phyloP scores from a whole-genome alignment of 2,329 filamentous ascomycete species.

The Phyllosticta paracitricarpa region DNA sequence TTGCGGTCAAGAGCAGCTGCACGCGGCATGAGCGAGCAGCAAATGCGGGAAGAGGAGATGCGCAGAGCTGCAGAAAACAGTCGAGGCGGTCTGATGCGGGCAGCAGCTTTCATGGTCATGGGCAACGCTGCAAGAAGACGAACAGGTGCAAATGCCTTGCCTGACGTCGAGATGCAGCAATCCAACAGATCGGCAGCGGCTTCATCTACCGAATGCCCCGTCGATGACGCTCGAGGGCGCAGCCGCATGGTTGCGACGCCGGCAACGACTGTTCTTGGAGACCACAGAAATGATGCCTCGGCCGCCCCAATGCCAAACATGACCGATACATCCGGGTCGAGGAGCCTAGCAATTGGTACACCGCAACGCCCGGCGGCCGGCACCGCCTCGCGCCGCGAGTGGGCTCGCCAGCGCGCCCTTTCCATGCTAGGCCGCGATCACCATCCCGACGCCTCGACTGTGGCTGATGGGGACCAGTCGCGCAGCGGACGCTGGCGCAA shows the following conservation, averaged over 20 bases:
- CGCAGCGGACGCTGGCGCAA: conserved; percentile 19
- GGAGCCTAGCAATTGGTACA: conserved; percentile 1
- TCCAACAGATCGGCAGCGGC: background rate
- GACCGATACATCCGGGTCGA: conserved; percentile 12
- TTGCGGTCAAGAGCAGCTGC: conserved; percentile 40
- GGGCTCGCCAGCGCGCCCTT: conserved; percentile 37
- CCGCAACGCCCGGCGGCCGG: conserved; percentile 4
- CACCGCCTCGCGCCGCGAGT: conserved; percentile 28
- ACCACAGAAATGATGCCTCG: conserved; percentile 1
- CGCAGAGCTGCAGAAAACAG: conserved; percentile 7
- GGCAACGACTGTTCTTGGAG: background rate
- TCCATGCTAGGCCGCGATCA: conserved; percentile 29
- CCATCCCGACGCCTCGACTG: conserved; percentile 12
- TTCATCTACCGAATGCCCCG: conserved; percentile 2
- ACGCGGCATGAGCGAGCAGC: conserved; percentile 3
- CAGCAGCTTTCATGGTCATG: conserved; percentile 1
- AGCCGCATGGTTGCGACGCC: background rate
- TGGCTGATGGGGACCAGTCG: conserved; percentile 18
- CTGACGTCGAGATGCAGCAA: conserved; percentile 9
- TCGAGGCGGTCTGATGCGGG: conserved; percentile 1
- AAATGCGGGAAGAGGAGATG: conserved; percentile 3
- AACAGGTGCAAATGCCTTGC: background rate
- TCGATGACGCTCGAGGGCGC: background rate
- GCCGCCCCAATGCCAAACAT: conserved; percentile 5
- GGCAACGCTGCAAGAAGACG: conserved; percentile 3